phyloP scores from a whole-genome alignment of 495 filamentous ascomycete species.

The Neurospora sublineolata region DNA sequence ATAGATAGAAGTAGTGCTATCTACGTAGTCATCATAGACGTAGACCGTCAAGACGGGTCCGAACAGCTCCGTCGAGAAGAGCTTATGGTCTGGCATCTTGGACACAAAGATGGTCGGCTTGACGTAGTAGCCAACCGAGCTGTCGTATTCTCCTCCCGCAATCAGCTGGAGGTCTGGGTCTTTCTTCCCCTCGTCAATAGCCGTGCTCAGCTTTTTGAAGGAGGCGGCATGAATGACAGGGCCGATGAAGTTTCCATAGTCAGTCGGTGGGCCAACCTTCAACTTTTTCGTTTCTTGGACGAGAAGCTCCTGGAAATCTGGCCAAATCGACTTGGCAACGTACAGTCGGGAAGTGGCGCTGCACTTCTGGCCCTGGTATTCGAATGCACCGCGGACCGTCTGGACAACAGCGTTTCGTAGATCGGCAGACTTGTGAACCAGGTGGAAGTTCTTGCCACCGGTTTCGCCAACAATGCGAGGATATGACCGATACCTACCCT shows the following conservation, averaged over 20 bases:
- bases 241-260: slow-evolving; percentile 60
- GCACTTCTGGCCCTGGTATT: slow-evolving; percentile 88
- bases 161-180: slow-evolving; percentile 54
- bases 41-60: slow-evolving; percentile 60
- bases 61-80: slow-evolving; percentile 66
- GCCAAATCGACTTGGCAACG: slow-evolving; percentile 58
- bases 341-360: slow-evolving; percentile 70
- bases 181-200: slow-evolving; percentile 56
- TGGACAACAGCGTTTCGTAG: slow-evolving; percentile 64
- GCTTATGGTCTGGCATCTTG: slow-evolving; percentile 46
- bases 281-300: slow-evolving; percentile 55
- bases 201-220: slow-evolving; percentile 57
- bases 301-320: slow-evolving; percentile 50
- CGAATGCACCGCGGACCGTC: slow-evolving; percentile 77
- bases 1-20: slow-evolving; percentile 46
- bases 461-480: slow-evolving; percentile 80
- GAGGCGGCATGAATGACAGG: slow-evolving; percentile 65
- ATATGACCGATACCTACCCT: slow-evolving; percentile 59
- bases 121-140: slow-evolving; percentile 56
- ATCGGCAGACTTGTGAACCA: slow-evolving; percentile 65
- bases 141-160: slow-evolving; percentile 58
- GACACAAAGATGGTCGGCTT: slow-evolving; percentile 61
- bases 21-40: slow-evolving; percentile 55
- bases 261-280: slow-evolving; percentile 55
- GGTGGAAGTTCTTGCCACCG: slow-evolving; percentile 86